phyloP scores from a whole-genome alignment of 139 green algal genomes.

The Closterium sp. region DNA sequence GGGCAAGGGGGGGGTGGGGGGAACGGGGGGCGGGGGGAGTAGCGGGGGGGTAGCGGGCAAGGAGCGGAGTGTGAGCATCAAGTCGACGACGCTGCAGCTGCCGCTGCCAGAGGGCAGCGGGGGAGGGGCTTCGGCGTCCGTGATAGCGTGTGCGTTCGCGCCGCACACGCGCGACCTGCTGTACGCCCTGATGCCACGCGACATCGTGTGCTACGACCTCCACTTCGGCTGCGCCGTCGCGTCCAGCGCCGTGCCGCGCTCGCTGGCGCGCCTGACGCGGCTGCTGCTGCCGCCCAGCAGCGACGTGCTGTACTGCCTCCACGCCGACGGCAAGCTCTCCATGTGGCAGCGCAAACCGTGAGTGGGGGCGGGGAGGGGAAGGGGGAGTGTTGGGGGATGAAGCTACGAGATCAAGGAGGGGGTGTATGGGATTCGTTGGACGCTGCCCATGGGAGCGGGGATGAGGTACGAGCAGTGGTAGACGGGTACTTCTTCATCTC shows the following conservation, averaged over 20 bases:
- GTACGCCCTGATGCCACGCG: slow-evolving; percentile 27
- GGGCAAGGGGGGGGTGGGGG: not conserved
- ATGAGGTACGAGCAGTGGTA: too few species aligned
- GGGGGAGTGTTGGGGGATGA: not conserved
- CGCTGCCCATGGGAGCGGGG: too few species aligned
- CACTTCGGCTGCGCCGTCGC: slow-evolving; percentile 22
- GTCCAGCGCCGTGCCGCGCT: slow-evolving; percentile 10
- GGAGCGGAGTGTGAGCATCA: not conserved
- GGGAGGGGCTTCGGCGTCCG: not conserved
- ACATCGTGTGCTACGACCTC: slow-evolving; percentile 37
- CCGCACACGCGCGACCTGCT: slow-evolving; percentile 22
- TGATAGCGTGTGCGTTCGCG: slow-evolving; percentile 19
- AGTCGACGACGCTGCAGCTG: not conserved
- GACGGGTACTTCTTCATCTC: too few species aligned
- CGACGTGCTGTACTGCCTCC: slow-evolving; percentile 34
- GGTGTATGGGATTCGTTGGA: too few species aligned
- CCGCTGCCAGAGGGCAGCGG: not conserved
- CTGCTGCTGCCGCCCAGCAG: slow-evolving; percentile 9
- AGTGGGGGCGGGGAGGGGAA: not conserved
- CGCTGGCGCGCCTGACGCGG: not conserved
- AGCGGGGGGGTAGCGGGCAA: not conserved
- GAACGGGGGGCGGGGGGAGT: not conserved
- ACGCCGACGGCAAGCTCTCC: slow-evolving; percentile 40
- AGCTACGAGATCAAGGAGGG: too few species aligned
- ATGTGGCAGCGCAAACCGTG: slow-evolving; percentile 31